Evolutionary conservation across 2,329 filamentous ascomycete species (phyloP).

Genomic region (Trichoderma koningiopsis): DNA sequence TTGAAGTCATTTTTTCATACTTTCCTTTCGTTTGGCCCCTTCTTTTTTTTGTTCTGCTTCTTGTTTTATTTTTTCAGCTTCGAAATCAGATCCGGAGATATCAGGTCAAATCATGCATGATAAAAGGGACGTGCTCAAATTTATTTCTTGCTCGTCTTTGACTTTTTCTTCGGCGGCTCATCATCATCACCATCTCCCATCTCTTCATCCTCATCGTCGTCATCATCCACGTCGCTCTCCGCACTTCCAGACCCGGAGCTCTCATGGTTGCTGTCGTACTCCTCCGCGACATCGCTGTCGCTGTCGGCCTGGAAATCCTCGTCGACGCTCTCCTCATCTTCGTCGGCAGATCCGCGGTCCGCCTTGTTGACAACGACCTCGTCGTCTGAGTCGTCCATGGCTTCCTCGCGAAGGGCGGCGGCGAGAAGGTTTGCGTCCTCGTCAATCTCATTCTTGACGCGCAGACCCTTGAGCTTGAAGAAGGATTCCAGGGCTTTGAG

Average conservation of each 20-base stretch:
- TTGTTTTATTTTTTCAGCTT: neutral
- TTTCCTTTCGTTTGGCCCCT: neutral
- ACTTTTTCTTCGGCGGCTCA: constrained; percentile 54
- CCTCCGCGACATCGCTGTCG: constrained; percentile 94
- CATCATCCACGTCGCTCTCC: constrained; percentile 52
- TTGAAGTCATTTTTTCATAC: neutral
- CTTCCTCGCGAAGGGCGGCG: constrained; percentile 80
- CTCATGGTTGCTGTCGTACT: constrained; percentile 89
- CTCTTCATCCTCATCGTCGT: constrained; percentile 41
- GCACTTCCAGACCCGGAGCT: constrained; percentile 73
- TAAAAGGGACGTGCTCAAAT: neutral
- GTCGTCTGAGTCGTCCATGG: constrained; percentile 81
- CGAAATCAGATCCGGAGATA: neutral
- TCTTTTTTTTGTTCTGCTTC: neutral
- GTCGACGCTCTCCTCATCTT: constrained; percentile 92
- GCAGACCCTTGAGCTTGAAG: constrained; percentile 92
- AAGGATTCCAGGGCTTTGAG: constrained; percentile 95
- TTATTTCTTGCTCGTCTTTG: constrained; percentile 38
- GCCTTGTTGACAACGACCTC: constrained; percentile 70
- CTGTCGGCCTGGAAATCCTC: constrained; percentile 94
- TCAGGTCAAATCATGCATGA: neutral
- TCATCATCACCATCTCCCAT: constrained; percentile 39
- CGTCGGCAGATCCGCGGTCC: constrained; percentile 88
- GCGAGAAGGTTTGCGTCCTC: constrained; percentile 83
- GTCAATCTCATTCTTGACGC: constrained; percentile 98